Conservation (phyloP, 169 alveolate genomes). For the Plasmodium adleri region DNA sequence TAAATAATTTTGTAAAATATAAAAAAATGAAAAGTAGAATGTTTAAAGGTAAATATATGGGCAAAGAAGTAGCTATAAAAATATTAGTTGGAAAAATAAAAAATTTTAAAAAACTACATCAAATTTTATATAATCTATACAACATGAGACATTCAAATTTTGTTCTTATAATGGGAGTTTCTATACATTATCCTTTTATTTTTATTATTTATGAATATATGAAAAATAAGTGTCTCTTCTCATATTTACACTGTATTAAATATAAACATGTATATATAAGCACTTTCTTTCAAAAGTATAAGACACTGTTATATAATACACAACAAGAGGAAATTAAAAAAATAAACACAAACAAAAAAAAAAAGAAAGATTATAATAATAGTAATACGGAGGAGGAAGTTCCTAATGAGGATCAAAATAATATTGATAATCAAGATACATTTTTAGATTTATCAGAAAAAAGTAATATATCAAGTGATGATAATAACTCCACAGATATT, state of each 20-base stretch:
- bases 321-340: not conserved
- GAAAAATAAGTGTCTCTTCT: slow-evolving; percentile 50
- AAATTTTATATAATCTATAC: slow-evolving; percentile 47
- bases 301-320: not conserved
- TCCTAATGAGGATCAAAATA: too few relatives aligned
- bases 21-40: slow-evolving; percentile 40
- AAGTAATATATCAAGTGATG: too few relatives aligned
- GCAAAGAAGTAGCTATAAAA: slow-evolving; percentile 78
- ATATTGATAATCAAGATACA: too few relatives aligned
- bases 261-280: slow-evolving; percentile 35
- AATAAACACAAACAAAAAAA: not conserved
- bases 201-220: slow-evolving; percentile 71
- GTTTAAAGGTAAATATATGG: slow-evolving; percentile 73
- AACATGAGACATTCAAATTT: slow-evolving; percentile 68
- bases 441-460: too few relatives aligned
- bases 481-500: too few relatives aligned
- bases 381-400: not conserved
- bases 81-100: slow-evolving; percentile 69
- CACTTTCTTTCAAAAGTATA: slow-evolving; percentile 1
- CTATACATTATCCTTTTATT: slow-evolving; percentile 71
- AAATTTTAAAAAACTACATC: slow-evolving; percentile 48
- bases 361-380: not conserved
- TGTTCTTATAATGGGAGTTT: slow-evolving; percentile 70
- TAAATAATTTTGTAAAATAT: not conserved
- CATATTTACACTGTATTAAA: slow-evolving; percentile 50